Evolutionary conservation across 73 alveolate species (phyloP), one percentile per base, ranked within the genome.

Genomic region (Uronychia binucleata): DNA sequence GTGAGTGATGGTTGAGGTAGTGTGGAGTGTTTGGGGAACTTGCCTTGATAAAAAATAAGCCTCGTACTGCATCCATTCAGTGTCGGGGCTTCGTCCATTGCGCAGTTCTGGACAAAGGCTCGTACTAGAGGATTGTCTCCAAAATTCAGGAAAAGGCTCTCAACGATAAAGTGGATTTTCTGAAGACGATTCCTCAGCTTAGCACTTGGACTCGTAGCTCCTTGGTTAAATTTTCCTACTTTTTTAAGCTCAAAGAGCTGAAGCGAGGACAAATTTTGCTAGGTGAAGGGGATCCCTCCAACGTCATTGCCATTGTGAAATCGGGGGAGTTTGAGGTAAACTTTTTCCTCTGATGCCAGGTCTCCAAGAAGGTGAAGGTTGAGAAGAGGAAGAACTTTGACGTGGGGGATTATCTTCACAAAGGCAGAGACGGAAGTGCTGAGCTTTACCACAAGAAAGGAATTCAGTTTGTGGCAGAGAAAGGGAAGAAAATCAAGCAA

Each of bases 291-390:
- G 95, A 92, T 0, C 34, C 57, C 25, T 75, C 90, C 29, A 67
- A 57, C 28, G 28, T 80, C 78, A 82, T 89, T 14, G 88, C 58
- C 79, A 84, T 92, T 33, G 93, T 92, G n/a, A 58, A n/a, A 26
- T 35, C 74, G 28, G 97, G 97, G 26, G 97, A 92, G 31, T 92
- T 92, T 81, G 92, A 92, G 74, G 74, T 79, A 29, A 34, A 57
- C n/a, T n/a, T n/a, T n/a, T n/a, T n/a, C n/a, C n/a, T n/a, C n/a
- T n/a, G n/a, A n/a, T n/a, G n/a, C n/a, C n/a, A n/a, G n/a, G n/a
- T n/a, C n/a, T n/a, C n/a, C 0, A 79, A 79, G 57, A 27, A 79
- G 67, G 67, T 46, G 67, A 46, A 46, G 19, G n/a, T 46, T 5
- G 67, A 46, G 67, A 46, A 46, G 19, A 46, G 19, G 67, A 46